phyloP scores from a whole-genome alignment of 768 basidiomycete genomes.

The Lactifluus pinguis region DNA sequence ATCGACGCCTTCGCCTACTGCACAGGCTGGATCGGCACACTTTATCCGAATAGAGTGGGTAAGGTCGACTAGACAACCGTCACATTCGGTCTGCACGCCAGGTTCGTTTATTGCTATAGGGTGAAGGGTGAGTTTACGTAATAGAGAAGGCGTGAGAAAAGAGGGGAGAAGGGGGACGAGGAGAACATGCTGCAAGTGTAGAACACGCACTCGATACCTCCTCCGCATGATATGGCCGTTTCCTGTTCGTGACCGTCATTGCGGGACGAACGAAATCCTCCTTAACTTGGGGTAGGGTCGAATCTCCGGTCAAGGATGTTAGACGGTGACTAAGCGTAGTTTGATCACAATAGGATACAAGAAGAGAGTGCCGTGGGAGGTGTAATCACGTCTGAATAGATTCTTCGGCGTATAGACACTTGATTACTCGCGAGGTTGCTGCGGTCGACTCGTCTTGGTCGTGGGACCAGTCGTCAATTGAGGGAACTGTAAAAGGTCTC shows the following conservation, averaged over 20 bases:
- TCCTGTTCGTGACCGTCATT: conserved; percentile 63
- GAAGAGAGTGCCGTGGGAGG: background rate
- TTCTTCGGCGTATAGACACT: background rate
- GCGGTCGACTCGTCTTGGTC: conserved; percentile 2
- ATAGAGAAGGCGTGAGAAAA: conserved; percentile 25
- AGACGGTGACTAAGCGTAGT: background rate
- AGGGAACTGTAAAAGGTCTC: background rate
- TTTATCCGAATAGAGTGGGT: conserved; percentile 97
- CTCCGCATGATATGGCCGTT: conserved; percentile 53
- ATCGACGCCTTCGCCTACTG: conserved; percentile 75
- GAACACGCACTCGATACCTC: conserved; percentile 49
- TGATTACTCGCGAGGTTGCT: background rate
- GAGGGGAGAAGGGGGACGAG: conserved; percentile 10
- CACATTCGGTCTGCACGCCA: conserved; percentile 76
- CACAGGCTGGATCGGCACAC: conserved; percentile 78
- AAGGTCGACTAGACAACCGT: conserved; percentile 76
- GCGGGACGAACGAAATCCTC: conserved; percentile 3
- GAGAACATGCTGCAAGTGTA: conserved; percentile 12
- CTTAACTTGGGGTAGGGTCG: background rate
- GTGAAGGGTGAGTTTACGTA: conserved; percentile 21
- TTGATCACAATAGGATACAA: background rate
- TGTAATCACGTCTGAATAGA: background rate
- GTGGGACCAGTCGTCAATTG: background rate
- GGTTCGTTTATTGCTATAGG: conserved; percentile 65
- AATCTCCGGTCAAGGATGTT: background rate